Evolutionary conservation across 371 early-diverging fungal genomes (phyloP).

Genomic region (Umbelopsis sp.): DNA sequence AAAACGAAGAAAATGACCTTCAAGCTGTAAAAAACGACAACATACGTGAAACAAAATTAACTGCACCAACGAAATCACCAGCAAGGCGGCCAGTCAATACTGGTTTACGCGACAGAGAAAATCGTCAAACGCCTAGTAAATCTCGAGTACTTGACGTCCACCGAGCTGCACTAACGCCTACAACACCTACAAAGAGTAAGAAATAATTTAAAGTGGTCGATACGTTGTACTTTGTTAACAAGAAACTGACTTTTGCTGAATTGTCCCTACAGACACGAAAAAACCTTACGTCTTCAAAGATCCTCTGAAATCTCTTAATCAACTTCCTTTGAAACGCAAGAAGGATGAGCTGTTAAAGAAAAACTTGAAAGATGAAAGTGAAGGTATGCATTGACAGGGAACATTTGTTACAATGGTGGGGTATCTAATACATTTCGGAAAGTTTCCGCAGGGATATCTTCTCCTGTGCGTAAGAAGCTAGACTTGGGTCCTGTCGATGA

Average conservation of each 20-base stretch:
- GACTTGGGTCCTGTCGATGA: constrained; percentile 9
- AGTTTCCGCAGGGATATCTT: not conserved
- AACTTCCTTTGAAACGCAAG: not conserved
- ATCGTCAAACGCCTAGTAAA: constrained; percentile 15
- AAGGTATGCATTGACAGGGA: not conserved
- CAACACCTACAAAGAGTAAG: constrained; percentile 10
- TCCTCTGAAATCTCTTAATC: not conserved
- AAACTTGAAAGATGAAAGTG: not conserved
- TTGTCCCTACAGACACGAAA: not conserved
- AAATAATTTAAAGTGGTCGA: not conserved
- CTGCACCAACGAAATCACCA: constrained; percentile 4
- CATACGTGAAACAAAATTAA: not conserved
- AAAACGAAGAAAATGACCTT: constrained; percentile 12
- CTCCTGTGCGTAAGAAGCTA: not conserved
- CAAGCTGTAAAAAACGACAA: not conserved
- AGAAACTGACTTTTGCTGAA: not conserved
- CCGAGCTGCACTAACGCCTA: not conserved
- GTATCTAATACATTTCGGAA: not conserved
- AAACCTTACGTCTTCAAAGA: constrained; percentile 13
- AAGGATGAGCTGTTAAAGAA: not conserved
- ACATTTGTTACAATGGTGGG: not conserved
- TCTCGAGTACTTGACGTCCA: constrained; percentile 13
- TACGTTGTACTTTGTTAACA: not conserved
- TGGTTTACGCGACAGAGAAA: constrained; percentile 14
- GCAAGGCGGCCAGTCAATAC: constrained; percentile 8